phyloP scores from a whole-genome alignment of 306 rosid genomes.

The Castanospermum australe region DNA sequence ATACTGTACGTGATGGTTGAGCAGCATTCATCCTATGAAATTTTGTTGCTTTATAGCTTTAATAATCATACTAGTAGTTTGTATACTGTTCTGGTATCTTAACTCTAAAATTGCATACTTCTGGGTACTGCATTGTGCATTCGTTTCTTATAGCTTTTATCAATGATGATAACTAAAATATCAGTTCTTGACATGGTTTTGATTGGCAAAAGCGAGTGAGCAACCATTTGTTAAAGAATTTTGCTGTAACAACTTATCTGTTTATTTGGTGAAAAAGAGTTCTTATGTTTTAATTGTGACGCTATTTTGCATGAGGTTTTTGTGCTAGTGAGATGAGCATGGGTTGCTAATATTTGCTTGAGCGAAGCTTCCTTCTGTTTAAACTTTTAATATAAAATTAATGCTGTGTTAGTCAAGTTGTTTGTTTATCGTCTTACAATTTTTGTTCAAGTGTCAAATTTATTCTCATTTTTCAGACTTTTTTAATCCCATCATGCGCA shows the following conservation, averaged over 20 bases:
- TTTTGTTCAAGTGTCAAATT: neutral
- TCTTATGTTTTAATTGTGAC: constrained; percentile 2
- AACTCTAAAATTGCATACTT: neutral
- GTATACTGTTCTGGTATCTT: neutral
- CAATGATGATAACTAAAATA: constrained; percentile 4
- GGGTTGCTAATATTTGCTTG: neutral
- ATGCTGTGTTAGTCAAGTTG: neutral
- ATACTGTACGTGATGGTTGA: neutral
- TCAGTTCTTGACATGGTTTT: constrained; percentile 14
- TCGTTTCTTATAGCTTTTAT: neutral
- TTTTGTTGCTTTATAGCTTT: neutral
- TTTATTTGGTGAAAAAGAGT: neutral
- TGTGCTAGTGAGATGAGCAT: neutral
- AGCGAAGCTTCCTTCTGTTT: constrained; percentile 7
- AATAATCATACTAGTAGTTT: neutral
- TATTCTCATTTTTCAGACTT: constrained; percentile 7
- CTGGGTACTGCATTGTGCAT: neutral
- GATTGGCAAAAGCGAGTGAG: neutral
- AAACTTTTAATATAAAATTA: neutral
- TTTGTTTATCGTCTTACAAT: neutral
- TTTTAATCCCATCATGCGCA: constrained; percentile 38
- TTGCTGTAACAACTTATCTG: neutral
- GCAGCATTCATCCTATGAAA: neutral
- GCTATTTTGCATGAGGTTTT: constrained; percentile 10
- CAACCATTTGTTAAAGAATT: neutral